phyloP scores from a whole-genome alignment of 139 green algal species.

The Auxenochlorella pyrenoidosa region DNA sequence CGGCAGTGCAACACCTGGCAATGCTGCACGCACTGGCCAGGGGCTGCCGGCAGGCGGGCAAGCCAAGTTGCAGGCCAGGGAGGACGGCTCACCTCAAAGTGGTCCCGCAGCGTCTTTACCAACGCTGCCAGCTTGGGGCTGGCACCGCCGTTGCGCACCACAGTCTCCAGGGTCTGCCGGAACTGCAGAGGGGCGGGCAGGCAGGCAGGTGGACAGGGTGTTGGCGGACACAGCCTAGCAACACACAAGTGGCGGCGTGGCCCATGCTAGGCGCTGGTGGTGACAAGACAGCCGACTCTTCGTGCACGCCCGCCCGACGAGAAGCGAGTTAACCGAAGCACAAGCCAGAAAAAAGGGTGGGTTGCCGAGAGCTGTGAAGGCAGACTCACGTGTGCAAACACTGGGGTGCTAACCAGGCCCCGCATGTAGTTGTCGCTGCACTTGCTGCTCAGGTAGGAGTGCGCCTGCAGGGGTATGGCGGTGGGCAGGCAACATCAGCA shows the following conservation, averaged over 20 bases:
- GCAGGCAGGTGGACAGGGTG: background rate
- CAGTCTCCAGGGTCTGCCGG: constrained; percentile 37
- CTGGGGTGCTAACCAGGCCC: constrained; percentile 21
- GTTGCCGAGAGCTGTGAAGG: background rate
- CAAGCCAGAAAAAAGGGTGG: background rate
- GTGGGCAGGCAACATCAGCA: background rate
- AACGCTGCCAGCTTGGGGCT: constrained; percentile 27
- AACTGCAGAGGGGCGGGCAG: constrained; percentile 31
- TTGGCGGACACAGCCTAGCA: no score
- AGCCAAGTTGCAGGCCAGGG: background rate
- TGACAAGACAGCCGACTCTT: no score
- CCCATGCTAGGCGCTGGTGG: no score
- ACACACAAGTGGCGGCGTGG: no score
- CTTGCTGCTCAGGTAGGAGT: constrained; percentile 37
- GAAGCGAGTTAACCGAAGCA: no score
- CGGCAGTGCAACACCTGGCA: no score
- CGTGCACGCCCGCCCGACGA: no score
- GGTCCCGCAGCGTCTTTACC: constrained; percentile 39
- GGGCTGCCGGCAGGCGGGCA: background rate
- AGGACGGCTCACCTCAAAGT: constrained; percentile 13
- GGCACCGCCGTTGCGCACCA: background rate
- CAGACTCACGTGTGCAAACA: constrained; percentile 44
- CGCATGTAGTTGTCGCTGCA: constrained; percentile 27
- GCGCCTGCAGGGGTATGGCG: background rate
- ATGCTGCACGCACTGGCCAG: no score